Evolutionary conservation across 805 yeast genomes (phyloP).

Genomic region (Brettanomyces custersianus): DNA sequence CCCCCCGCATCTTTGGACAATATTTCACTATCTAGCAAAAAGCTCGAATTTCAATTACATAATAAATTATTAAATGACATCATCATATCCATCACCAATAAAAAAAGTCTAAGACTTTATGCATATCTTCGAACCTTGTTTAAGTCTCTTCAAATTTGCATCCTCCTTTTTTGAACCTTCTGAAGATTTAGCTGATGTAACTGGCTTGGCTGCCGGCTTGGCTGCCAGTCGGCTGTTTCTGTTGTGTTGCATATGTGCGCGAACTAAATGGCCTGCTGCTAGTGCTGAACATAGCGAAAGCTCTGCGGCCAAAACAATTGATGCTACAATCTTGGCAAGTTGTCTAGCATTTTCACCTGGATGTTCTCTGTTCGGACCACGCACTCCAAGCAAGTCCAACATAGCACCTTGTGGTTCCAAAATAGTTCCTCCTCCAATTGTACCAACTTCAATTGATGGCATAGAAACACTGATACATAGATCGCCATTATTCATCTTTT

Average conservation of each 20-base stretch:
- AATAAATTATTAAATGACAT: too few species aligned
- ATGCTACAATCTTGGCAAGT: conserved; percentile 85
- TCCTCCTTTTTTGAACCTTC: conserved; percentile 19
- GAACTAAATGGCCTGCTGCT: conserved; percentile 97
- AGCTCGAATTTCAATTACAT: too few species aligned
- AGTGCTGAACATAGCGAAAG: conserved; percentile 89
- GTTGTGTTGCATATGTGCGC: conserved; percentile 94
- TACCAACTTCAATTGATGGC: conserved; percentile 99
- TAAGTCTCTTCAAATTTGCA: conserved; percentile 40
- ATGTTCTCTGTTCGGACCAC: conserved; percentile 87
- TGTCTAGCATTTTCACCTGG: conserved; percentile 96
- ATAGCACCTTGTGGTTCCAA: conserved; percentile 95
- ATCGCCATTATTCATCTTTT: conserved; percentile 64
- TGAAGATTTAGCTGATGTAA: conserved; percentile 19
- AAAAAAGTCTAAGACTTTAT: conserved; percentile 36
- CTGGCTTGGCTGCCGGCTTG: conserved; percentile 10
- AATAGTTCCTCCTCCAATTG: conserved; percentile 98
- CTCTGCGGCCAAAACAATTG: conserved; percentile 94
- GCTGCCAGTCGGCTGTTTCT: conserved; percentile 32
- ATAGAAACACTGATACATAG: conserved; percentile 91
- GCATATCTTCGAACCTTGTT: conserved; percentile 70
- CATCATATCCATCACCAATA: not conserved
- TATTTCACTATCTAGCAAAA: too few species aligned
- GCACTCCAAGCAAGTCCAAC: conserved; percentile 88
- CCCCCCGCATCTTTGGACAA: too few species aligned